Evolutionary conservation across 371 early-diverging fungal species (phyloP), one percentile per base, ranked within the genome.

Genomic region (Mortierella sp.): DNA sequence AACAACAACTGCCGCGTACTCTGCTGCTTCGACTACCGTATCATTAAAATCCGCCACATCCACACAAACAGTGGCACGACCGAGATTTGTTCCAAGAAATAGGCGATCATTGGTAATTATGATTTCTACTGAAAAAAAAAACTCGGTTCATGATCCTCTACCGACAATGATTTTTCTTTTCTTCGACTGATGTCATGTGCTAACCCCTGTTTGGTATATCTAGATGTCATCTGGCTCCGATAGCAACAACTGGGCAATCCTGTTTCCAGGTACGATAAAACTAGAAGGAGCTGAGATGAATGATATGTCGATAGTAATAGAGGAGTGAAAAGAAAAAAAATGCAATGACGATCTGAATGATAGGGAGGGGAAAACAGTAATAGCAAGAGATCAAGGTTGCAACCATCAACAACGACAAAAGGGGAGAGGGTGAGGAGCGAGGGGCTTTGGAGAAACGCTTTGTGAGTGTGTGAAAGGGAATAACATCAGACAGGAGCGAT

Each of bases 161-260:
- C n/a, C 49, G 28, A 0, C 5, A 35, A 6, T 35, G 35, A 35
- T 35, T 35, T 35, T 35, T 3, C 35, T 22, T 51, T n/a, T 35
- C 22, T 52, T 52, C 12, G 18, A 24, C 24, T 20, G 26, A 18
- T n/a, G 30, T 14, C 20, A 24, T 30, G 43, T 18, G 32, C 26
- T 49, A 60, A 40, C 30, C 30, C 30, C 22, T 35, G 18, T 11
- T 43, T 43, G n/a, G 18, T 43, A 43, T 43, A 39, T 57, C 14
- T 70, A 78, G 79, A 78, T 62, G 57, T 78, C 79, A 4, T 62
- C 67, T 20, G 79, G 78, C n/a, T 67, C 70, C 24, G 67, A 70
- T 20, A 78, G 68, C 54, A 73, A 72, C 52, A 81, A 81, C 52
- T 69, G 76, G 75, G 81, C 81, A 22, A 81, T 81, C 59, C 66